Conservation (phyloP, 108 stramenopile genomes). For the Skeletonema potamos region DNA sequence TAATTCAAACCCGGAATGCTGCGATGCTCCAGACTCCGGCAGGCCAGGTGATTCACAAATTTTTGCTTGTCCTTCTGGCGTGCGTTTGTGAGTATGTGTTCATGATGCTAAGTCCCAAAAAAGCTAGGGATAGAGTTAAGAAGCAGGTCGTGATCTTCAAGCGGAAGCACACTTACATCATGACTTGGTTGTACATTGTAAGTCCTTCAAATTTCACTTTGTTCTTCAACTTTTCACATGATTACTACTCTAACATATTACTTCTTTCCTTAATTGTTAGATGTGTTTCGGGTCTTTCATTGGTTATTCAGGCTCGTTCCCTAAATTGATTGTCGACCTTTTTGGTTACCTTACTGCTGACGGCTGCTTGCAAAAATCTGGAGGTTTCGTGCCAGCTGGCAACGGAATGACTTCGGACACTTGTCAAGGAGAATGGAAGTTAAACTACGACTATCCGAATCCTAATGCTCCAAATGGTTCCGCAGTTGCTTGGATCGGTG, state of each 20-base stretch:
- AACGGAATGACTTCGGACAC: not conserved
- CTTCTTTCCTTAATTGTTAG: not conserved
- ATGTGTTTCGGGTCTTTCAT: conserved; percentile 45
- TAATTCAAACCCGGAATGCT: conserved; percentile 16
- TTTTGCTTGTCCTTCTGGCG: conserved; percentile 26
- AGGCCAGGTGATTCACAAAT: conserved; percentile 24
- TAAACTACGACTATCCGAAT: conserved; percentile 18
- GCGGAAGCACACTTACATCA: conserved; percentile 38
- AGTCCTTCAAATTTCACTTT: not conserved
- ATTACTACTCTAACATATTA: not conserved
- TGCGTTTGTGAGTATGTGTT: conserved; percentile 16
- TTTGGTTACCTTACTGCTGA: conserved; percentile 34
- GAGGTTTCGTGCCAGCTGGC: conserved; percentile 12
- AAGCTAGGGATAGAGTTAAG: conserved; percentile 15
- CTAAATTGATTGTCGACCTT: conserved; percentile 30
- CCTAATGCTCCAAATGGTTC: conserved; percentile 32
- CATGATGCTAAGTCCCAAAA: conserved; percentile 24
- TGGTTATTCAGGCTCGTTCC: conserved; percentile 37
- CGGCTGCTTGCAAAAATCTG: conserved; percentile 13
- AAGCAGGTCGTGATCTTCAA: conserved; percentile 36
- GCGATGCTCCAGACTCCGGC: conserved; percentile 10
- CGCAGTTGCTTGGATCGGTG: conserved; percentile 26
- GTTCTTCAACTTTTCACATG: no score
- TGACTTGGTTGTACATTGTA: conserved; percentile 40
- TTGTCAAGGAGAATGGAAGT: conserved; percentile 13